Percentiles rank a stretch among this genome's conserved stretches.
These are phyloP conservation scores for Rubroboletus satanas DNA, from an alignment of 768 basidiomycete genomes.

Conservation along the genomic window DNA sequence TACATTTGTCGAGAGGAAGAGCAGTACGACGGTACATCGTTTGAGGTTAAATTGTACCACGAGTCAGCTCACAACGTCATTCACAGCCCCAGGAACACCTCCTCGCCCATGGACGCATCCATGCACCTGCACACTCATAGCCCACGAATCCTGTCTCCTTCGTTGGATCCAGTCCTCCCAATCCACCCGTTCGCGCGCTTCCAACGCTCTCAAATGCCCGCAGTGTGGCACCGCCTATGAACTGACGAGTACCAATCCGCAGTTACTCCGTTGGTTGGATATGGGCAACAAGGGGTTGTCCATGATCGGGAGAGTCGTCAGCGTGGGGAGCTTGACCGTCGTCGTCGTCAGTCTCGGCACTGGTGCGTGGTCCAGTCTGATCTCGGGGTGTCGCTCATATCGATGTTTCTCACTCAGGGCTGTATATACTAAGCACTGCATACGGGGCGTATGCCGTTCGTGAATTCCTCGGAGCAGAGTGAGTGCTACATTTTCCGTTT, in stretches of 20 bases:
- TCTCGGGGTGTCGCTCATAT: background rate
- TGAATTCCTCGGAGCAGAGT: constrained; percentile 70
- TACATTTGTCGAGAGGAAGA: constrained; percentile 82
- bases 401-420: constrained; percentile 30
- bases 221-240: constrained; percentile 69
- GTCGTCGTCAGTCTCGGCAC: constrained; percentile 55
- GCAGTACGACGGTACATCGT: constrained; percentile 37
- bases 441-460: constrained; percentile 73
- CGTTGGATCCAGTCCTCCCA: constrained; percentile 78
- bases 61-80: background rate
- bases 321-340: constrained; percentile 46
- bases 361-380: constrained; percentile 40
- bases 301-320: constrained; percentile 49
- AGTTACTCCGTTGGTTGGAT: constrained; percentile 48
- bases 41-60: background rate
- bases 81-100: constrained; percentile 42
- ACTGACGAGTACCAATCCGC: constrained; percentile 61
- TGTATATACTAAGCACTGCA: constrained; percentile 50
- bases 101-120: constrained; percentile 72
- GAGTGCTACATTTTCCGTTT: constrained; percentile 14
- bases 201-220: constrained; percentile 73
- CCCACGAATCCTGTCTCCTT: constrained; percentile 75
- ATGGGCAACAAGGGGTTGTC: constrained; percentile 48
- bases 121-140: constrained; percentile 75
- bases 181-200: constrained; percentile 46